Base-by-base conservation (phyloP, 495 filamentous ascomycete species). In the Aspergillus steynii region DNA sequence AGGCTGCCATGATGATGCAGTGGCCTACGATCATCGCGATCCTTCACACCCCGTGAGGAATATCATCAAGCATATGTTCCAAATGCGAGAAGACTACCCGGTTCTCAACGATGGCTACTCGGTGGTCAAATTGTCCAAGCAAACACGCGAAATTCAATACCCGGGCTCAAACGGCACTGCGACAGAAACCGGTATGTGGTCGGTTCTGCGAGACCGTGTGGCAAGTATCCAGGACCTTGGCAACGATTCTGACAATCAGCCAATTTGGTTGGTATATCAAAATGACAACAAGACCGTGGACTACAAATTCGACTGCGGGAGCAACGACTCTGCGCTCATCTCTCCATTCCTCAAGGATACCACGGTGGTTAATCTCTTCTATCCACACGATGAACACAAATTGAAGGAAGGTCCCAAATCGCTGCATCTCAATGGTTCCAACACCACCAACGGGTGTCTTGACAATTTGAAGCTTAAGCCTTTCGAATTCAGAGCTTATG, bases 121-220 rank as follows among this genome's bases (percentile, higher is more conserved):
- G 37, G 73, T 91, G n/a, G 70, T 83, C 58, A 72, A 80, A 49
- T 73, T 91, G 12, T 85, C 86, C 6, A 89, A 85, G 37, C 76
- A 86, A 59, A 89, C 85, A 14, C 71, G 73, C 20, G 60, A 79
- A 6, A 66, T 85, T 15, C 72, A 78, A 12, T 78, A 85, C 1
- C 78, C 80, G 10, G 86, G 86, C 25, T 88, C 83, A 29, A 71
- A 77, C 27, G 77, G 74, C 0, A 74, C 81, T 0, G 73, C 78
- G 0, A 89, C 88, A 5, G 86, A 89, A 63, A 83, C 81, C 8
- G 88, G 88, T 10, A 79, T 91, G 65, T 91, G 86, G 86, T 88
- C 86, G 58, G 79, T 88, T 34, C 60, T 82, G 37, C 80, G 88
- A 20, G 81, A 79, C 15, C 69, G 74, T 26, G 82, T 80, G 52